Percentiles rank a stretch among this genome's conserved stretches.
Conservation (phyloP, 805 yeast genomes). For the Dipodascopsis uninucleata region DNA sequence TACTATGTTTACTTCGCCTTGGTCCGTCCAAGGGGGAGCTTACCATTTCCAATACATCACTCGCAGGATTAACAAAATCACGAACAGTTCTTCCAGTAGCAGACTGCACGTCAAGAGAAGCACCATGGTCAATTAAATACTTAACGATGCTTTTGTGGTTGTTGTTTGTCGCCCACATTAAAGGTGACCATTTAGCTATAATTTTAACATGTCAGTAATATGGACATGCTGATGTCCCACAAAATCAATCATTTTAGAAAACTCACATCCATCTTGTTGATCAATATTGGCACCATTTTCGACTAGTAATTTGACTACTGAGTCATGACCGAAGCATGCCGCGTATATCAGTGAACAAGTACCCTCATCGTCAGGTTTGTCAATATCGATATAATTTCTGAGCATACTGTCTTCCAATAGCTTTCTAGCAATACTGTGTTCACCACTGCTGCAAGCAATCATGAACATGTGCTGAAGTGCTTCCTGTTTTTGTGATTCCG, state of each 20-base stretch:
- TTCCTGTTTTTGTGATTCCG: slow-evolving; percentile 8
- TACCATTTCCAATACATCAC: slow-evolving; percentile 57
- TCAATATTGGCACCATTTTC: slow-evolving; percentile 39
- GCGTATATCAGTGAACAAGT: slow-evolving; percentile 41
- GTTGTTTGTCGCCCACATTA: slow-evolving; percentile 82
- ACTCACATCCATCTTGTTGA: slow-evolving; percentile 35
- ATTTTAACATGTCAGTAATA: not conserved
- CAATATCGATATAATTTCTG: slow-evolving; percentile 32
- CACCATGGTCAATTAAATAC: slow-evolving; percentile 57
- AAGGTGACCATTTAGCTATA: slow-evolving; percentile 44
- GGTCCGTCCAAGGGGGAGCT: slow-evolving; percentile 2
- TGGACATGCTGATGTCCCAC: not conserved
- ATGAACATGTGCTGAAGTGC: slow-evolving; percentile 35
- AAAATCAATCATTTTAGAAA: not conserved
- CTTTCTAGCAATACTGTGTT: slow-evolving; percentile 31
- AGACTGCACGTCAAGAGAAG: slow-evolving; percentile 51
- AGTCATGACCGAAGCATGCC: slow-evolving; percentile 41
- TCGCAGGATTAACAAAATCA: slow-evolving; percentile 54
- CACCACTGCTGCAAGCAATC: slow-evolving; percentile 39
- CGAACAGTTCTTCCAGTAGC: slow-evolving; percentile 51
- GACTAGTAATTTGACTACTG: slow-evolving; percentile 37
- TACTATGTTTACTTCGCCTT: slow-evolving; percentile 4
- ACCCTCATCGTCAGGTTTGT: slow-evolving; percentile 39
- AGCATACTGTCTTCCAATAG: slow-evolving; percentile 33
- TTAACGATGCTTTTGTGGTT: slow-evolving; percentile 54